Evolutionary conservation across 1,139 yeast species (phyloP).

Genomic region (Torulaspora globosa): DNA sequence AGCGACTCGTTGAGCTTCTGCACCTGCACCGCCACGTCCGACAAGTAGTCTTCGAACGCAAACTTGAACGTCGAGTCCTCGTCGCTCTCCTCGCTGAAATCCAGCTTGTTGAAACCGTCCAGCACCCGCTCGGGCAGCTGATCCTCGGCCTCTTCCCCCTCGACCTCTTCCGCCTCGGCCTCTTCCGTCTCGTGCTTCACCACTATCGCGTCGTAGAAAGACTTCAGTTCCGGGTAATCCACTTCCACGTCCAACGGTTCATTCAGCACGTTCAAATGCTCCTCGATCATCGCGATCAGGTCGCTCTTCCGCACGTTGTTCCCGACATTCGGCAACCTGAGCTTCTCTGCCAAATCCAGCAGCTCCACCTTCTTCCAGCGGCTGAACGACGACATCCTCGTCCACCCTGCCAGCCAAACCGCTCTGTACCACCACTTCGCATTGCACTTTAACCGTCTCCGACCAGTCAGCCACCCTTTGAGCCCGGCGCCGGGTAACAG

Average conservation of each 20-base stretch:
- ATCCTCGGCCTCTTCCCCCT: constrained; percentile 8
- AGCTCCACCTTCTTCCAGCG: constrained; percentile 34
- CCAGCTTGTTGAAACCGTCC: constrained; percentile 4
- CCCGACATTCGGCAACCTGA: constrained; percentile 24
- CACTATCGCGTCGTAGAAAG: constrained; percentile 25
- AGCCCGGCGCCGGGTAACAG: not conserved
- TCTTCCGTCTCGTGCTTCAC: constrained; percentile 15
- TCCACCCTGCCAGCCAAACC: too few relatives aligned
- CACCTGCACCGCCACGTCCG: constrained; percentile 24
- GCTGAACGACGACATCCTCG: constrained; percentile 16
- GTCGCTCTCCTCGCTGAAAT: constrained; percentile 9
- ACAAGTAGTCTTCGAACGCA: constrained; percentile 25
- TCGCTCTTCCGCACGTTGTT: constrained; percentile 24
- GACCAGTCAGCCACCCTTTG: not conserved
- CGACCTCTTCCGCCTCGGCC: constrained; percentile 8
- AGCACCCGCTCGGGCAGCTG: not conserved
- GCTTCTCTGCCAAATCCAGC: constrained; percentile 30
- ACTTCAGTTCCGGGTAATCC: constrained; percentile 33
- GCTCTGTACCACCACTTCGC: not conserved
- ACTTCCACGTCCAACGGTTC: constrained; percentile 26
- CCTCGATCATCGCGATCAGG: constrained; percentile 24
- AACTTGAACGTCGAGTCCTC: constrained; percentile 16
- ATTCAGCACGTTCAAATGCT: constrained; percentile 19
- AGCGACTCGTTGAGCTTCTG: constrained; percentile 26
- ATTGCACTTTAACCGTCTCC: too few relatives aligned